Evolutionary conservation across 2,329 filamentous ascomycete genomes (phyloP).

Genomic region (Trichoderma endophyticum): DNA sequence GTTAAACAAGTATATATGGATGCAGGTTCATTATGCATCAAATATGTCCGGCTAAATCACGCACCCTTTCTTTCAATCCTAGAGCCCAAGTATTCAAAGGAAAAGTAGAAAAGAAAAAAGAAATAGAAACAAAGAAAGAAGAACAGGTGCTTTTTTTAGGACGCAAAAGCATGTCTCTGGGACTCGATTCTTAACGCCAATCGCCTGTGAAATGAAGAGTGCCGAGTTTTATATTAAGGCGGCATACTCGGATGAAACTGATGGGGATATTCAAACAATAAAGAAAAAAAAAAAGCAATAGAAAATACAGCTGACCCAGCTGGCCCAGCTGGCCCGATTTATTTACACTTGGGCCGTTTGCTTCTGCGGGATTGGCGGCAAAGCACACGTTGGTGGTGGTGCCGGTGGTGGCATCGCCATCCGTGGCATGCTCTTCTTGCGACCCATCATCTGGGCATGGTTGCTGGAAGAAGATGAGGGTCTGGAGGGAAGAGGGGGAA

Average conservation of each 20-base stretch:
- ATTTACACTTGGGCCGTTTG: slow-evolving; percentile 23
- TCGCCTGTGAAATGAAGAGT: background rate
- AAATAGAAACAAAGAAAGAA: slow-evolving; percentile 5
- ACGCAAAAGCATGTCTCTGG: background rate
- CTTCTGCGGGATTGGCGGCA: slow-evolving; percentile 42
- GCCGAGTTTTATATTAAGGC: background rate
- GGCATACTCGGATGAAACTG: background rate
- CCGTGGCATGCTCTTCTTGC: slow-evolving; percentile 51
- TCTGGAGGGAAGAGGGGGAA: slow-evolving; percentile 32
- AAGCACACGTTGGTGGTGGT: slow-evolving; percentile 53
- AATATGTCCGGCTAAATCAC: background rate
- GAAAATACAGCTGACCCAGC: background rate
- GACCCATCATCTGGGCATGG: slow-evolving; percentile 26
- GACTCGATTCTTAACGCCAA: background rate
- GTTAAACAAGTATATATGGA: background rate
- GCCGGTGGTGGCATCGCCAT: slow-evolving; percentile 45
- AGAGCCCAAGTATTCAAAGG: background rate
- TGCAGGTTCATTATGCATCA: slow-evolving; percentile 13
- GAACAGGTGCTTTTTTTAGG: background rate
- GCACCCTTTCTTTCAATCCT: background rate
- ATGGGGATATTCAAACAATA: background rate
- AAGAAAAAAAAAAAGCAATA: background rate
- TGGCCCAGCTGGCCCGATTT: background rate
- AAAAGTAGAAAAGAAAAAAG: background rate
- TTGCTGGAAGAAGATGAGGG: slow-evolving; percentile 20